phyloP scores from a whole-genome alignment of 768 basidiomycete species.

The Pisolithus tinctorius region DNA sequence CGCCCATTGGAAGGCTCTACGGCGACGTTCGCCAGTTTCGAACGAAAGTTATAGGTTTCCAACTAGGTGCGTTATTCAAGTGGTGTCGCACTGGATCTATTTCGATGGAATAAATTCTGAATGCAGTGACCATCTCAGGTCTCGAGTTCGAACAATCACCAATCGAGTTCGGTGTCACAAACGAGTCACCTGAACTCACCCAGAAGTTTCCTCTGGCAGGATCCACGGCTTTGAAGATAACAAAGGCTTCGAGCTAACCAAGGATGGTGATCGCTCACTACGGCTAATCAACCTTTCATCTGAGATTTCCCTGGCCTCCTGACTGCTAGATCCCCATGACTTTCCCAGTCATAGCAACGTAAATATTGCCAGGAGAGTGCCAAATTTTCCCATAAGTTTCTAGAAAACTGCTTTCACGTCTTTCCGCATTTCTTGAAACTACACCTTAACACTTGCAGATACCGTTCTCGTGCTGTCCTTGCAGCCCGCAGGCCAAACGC shows the following conservation, averaged over 20 bases:
- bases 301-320: constrained; percentile 1
- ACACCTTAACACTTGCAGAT: no score
- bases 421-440: not conserved
- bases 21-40: constrained; percentile 33
- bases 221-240: constrained; percentile 5
- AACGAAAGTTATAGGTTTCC: constrained; percentile 37
- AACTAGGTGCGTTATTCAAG: not conserved
- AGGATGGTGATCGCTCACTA: constrained; percentile 13
- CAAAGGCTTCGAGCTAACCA: not conserved
- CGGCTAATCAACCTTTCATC: constrained; percentile 5
- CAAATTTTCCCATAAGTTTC: constrained; percentile 12
- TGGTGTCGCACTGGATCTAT: not conserved
- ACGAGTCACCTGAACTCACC: constrained; percentile 3
- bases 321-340: not conserved
- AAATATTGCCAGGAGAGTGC: constrained; percentile 10
- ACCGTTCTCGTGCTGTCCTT: no score
- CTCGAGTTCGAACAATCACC: constrained; percentile 3
- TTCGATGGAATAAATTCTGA: not conserved
- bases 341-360: no score
- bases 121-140: not conserved
- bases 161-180: constrained; percentile 7
- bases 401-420: constrained; percentile 8
- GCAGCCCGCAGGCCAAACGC: not conserved
- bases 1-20: constrained; percentile 53
- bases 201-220: not conserved